phyloP scores from a whole-genome alignment of 2,329 filamentous ascomycete species.

The Curvularia hawaiiensis region DNA sequence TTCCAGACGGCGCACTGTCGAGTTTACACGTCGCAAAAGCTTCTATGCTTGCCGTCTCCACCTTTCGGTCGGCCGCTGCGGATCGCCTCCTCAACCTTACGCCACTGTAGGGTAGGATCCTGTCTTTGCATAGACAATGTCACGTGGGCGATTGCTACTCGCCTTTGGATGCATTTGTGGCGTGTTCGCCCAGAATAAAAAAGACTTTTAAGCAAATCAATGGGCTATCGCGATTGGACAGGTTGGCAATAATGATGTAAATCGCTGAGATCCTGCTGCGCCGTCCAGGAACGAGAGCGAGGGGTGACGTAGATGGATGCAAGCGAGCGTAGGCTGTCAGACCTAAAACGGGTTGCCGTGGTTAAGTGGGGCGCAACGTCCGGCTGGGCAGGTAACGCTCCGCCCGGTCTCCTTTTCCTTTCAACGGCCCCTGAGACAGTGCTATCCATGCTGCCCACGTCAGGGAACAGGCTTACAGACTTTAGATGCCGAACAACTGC shows the following conservation, averaged over 20 bases:
- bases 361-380: conserved; percentile 15
- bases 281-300: conserved; percentile 15
- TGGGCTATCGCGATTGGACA: conserved; percentile 16
- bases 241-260: conserved; percentile 28
- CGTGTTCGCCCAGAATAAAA: conserved; percentile 4
- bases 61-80: neutral
- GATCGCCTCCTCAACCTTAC: conserved; percentile 2
- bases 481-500: neutral
- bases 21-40: conserved; percentile 1
- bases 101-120: conserved; percentile 8
- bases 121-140: conserved; percentile 15
- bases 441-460: neutral
- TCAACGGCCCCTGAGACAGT: conserved; percentile 8
- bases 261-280: conserved; percentile 13
- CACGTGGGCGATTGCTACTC: conserved; percentile 21
- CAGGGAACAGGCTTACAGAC: neutral
- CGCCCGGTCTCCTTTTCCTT: conserved; percentile 7
- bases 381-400: conserved; percentile 14
- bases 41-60: neutral
- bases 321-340: conserved; percentile 16
- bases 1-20: neutral
- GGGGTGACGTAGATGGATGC: conserved; percentile 16
- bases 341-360: conserved; percentile 17
- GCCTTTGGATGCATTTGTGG: conserved; percentile 3
- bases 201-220: conserved; percentile 18